phyloP scores from a whole-genome alignment of 2,329 filamentous ascomycete species.

The Exophiala lecanii-corni region DNA sequence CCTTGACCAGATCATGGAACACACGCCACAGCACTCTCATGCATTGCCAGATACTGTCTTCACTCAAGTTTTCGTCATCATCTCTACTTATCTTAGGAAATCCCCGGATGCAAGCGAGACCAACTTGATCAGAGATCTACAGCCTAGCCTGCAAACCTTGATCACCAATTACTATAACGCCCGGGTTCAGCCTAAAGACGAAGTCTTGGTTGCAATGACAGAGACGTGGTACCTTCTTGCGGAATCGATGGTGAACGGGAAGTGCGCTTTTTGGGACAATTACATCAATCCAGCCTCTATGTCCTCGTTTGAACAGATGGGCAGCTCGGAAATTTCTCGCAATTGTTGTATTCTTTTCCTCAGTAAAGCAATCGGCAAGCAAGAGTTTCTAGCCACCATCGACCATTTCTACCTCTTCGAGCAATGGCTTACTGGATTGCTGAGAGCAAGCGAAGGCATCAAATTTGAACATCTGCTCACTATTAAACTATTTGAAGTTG shows the following conservation, averaged over 20 bases:
- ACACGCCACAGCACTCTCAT: neutral
- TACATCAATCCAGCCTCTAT: conserved; percentile 10
- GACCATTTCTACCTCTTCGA: conserved; percentile 10
- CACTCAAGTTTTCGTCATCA: conserved; percentile 8
- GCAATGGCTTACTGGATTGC: conserved; percentile 12
- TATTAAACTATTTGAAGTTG: conserved; percentile 11
- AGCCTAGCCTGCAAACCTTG: conserved; percentile 7
- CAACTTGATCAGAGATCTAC: neutral
- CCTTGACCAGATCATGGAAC: conserved; percentile 2
- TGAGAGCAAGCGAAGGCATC: conserved; percentile 6
- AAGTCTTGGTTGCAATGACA: conserved; percentile 12
- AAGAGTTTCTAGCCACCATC: conserved; percentile 6
- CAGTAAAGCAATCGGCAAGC: conserved; percentile 12
- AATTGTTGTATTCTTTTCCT: conserved; percentile 19
- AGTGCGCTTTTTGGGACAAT: conserved; percentile 12
- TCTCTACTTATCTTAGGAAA: conserved; percentile 15
- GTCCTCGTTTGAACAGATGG: conserved; percentile 10
- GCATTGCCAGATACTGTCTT: neutral
- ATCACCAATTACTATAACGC: conserved; percentile 9
- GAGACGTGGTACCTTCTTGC: conserved; percentile 19
- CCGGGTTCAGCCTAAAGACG: conserved; percentile 1
- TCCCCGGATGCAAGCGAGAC: neutral
- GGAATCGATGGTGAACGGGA: conserved; percentile 7
- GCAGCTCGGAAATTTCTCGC: conserved; percentile 3
- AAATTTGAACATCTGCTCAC: conserved; percentile 19